Evolutionary conservation across 1,284 basidiomycete genomes (phyloP).

Genomic region (Trametes versicolor): DNA sequence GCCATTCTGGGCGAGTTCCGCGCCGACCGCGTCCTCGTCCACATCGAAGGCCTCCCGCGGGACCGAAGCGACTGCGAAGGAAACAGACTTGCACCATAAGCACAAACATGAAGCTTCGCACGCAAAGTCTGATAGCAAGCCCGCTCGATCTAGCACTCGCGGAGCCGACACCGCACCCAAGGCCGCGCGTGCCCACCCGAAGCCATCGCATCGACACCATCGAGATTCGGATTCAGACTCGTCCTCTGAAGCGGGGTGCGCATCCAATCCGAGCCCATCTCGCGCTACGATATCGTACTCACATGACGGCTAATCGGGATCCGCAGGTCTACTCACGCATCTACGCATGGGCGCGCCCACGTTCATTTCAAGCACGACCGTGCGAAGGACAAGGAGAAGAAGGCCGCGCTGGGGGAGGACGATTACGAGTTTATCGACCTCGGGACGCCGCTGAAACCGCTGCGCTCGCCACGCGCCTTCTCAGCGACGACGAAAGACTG

Average conservation of each 20-base stretch:
- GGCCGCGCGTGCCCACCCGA: constrained; percentile 24
- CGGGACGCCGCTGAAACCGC: constrained; percentile 49
- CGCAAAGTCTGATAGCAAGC: constrained; percentile 17
- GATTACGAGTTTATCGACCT: constrained; percentile 47
- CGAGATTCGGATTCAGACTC: constrained; percentile 34
- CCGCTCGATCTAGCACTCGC: constrained; percentile 24
- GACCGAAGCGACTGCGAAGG: constrained; percentile 27
- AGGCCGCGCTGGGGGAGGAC: constrained; percentile 39
- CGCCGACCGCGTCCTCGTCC: constrained; percentile 31
- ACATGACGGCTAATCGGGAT: constrained; percentile 17
- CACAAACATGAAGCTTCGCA: constrained; percentile 11
- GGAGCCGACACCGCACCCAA: constrained; percentile 25
- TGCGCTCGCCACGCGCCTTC: constrained; percentile 43
- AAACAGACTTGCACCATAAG: constrained; percentile 10
- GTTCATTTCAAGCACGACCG: constrained; percentile 20
- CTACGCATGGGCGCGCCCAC: constrained; percentile 24
- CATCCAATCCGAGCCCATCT: neutral
- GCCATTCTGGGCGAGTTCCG: constrained; percentile 30
- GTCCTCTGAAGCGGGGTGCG: constrained; percentile 35
- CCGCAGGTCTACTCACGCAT: constrained; percentile 24
- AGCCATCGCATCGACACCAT: constrained; percentile 25
- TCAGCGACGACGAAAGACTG: constrained; percentile 54
- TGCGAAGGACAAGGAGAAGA: constrained; percentile 30
- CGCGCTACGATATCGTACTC: constrained; percentile 11
- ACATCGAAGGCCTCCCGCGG: constrained; percentile 22